Evolutionary conservation across 495 filamentous ascomycete genomes (phyloP), one percentile per base, ranked within the genome.

Genomic region (Xylaria bambusicola): DNA sequence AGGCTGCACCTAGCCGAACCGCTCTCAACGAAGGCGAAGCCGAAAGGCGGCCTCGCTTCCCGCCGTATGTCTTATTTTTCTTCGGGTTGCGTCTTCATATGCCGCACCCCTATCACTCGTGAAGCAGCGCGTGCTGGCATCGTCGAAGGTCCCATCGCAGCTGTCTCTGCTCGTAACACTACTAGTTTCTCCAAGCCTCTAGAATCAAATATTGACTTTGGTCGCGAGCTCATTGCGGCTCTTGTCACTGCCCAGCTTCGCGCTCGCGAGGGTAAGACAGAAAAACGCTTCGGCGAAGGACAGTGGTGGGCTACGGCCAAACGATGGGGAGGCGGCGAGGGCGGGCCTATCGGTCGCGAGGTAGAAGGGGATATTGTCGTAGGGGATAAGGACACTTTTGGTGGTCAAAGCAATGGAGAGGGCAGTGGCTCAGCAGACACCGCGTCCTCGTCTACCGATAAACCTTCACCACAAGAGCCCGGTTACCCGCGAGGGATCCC

Each of bases 211-310:
- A 78, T 91, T 27, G 89, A 94, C 66, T 71, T 91, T 15, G 82
- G 87, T 18, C 81, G 88, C 15, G 92, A 97, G 65, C 73, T 93
- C 2, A 82, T 89, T 10, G 84, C 83, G 10, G 83, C 91, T 63
- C 78, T 96, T 7, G 77, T 92, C 36, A 81, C 91, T 8, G 92
- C 91, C 0, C 92, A 97, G 73, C 90, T 95, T 68, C 84, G 92
- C 27, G 83, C 86, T 12, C 82, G 92, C 29, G 83, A 94, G 68
- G 88, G 88, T 6, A 80, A 76, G 49, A 58, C 65, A 6, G 90
- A 95, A 68, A 77, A 81, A 58, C 79, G 76, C 23, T 81, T 90
- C 6, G 90, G 90, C 2, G 86, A 91, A 54, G 87, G 84, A 3
- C 81, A 86, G 60, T 97, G 92, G 91, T 97, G 91, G 90, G 84